phyloP scores from a whole-genome alignment of 1,284 basidiomycete species.

The Sporisorium iseilematis-ciliati region DNA sequence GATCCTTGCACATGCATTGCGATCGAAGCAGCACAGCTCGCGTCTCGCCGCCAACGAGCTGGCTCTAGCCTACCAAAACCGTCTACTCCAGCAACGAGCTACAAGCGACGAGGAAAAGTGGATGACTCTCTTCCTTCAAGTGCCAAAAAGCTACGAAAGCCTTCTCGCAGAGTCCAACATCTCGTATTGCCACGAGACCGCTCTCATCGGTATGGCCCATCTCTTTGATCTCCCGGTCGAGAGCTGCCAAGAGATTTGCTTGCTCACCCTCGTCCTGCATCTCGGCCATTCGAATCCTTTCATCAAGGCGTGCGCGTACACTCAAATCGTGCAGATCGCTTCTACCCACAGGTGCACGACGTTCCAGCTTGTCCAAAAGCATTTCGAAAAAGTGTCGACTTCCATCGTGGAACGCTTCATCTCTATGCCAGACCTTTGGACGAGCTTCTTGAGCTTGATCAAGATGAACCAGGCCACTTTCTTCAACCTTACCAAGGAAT shows the following conservation, averaged over 20 bases:
- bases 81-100: conserved; percentile 30
- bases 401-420: conserved; percentile 58
- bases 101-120: conserved; percentile 29
- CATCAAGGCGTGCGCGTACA: conserved; percentile 56
- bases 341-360: conserved; percentile 56
- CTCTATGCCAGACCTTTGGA: conserved; percentile 59
- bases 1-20: conserved; percentile 24
- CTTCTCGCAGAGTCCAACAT: conserved; percentile 16
- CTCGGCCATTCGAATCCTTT: conserved; percentile 46
- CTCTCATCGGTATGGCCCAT: conserved; percentile 41
- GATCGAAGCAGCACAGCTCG: conserved; percentile 18
- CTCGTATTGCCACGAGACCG: conserved; percentile 42
- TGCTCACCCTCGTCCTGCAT: conserved; percentile 50
- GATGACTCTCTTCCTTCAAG: conserved; percentile 17
- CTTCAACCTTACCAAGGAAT: conserved; percentile 62
- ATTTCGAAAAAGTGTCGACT: conserved; percentile 53
- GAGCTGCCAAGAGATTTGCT: conserved; percentile 42
- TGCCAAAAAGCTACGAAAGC: conserved; percentile 28
- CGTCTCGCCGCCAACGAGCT: conserved; percentile 42
- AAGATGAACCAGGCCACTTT: conserved; percentile 63
- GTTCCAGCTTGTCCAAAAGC: conserved; percentile 64
- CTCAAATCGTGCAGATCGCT: conserved; percentile 61
- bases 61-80: conserved; percentile 27
- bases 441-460: conserved; percentile 58
- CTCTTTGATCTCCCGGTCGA: conserved; percentile 44